Evolutionary conservation across 78 protist genomes (phyloP), one percentile per base, ranked within the genome.

Genomic region (Diacronema lutheri): DNA sequence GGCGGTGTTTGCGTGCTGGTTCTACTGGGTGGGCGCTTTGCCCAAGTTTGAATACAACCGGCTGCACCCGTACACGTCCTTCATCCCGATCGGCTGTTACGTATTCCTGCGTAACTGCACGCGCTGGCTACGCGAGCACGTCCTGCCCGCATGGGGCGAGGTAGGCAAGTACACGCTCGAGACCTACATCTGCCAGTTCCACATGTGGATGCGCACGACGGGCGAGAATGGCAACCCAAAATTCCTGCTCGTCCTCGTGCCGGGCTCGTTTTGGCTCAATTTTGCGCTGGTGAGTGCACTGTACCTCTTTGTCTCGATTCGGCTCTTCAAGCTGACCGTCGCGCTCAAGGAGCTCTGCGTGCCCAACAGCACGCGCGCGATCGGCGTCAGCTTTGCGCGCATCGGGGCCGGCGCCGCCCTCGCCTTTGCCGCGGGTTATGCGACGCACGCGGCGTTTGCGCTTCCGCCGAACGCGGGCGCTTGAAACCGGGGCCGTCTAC

Each of bases 51-150:
- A 16, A 0, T 90, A 90, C 89, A 90, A 90, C 25, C 4, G 1
- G 35, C 21, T 57, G 40, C 92, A 90, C 68, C 92, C 92, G n/a
- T 90, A 71, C 89, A 90, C 92, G 44, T 71, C 89, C 12, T 80
- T 5, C 37, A 79, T 90, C 65, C 89, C 89, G 29, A 29, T 90
- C 80, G 0, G 25, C 21, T 1, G 9, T 46, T 90, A 55, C 78
- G 12, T 90, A 5, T 23, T 64, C 19, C 84, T 90, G 35, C 84
- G 92, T 61, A 90, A 90, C 85, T 1, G 58, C 78, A 57, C 85
- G 10, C 56, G 71, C 38, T 33, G 55, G 10, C 29, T 80, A 71
- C 46, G 92, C 57, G 12, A 13, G 79, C 69, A 37, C 66, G 77
- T 90, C 33, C 80, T 90, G n/a, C 56, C 85, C 29, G 85, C 66